Base-by-base conservation (phyloP, 495 filamentous ascomycete species). In the Xylaria longipes region DNA sequence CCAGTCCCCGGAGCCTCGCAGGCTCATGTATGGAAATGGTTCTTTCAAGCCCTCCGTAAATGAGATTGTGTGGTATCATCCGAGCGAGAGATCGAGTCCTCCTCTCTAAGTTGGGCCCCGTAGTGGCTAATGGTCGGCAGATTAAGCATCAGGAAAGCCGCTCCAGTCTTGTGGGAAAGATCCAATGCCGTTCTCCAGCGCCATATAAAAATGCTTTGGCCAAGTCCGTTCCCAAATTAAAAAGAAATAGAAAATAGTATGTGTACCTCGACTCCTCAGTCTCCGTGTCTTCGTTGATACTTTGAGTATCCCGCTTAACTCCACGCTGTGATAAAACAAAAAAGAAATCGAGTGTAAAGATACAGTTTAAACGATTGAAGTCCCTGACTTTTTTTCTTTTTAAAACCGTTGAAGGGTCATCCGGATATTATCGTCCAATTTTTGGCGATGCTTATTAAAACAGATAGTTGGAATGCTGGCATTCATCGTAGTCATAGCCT, bases 21-120 rank as follows among this genome's bases (percentile, higher is more conserved):
- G 27, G 61, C 69, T 66, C 69, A 29, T 75, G 56, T 73, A 70
- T 74, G 71, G 58, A 71, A 70, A 50, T 75, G 54, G 69, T 65
- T 66, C 5, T 43, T 65, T 67, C 69, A 68, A 63, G 33, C 39
- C 39, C 67, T 43, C 64, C 68, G 37, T 35, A 61, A 37, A 46
- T 45, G 58, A 46, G 72, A 73, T 75, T 70, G 60, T 67, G 72
- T 78, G 78, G 78, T 80, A 80, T 80, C 78, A 78, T 80, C 76
- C 74, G 77, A 77, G 72, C 76, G 74, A 80, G 74, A 78, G 76
- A 76, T 74, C 69, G 69, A 62, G 68, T 66, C 68, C 68, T 69
- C 70, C 56, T 60, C 56, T 71, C 52, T 73, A 74, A 70, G 70
- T 72, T 71, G 75, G 65, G 70, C 71, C 71, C 69, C 69, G 39